Evolutionary conservation across 192 early-diverging fungal species (phyloP), one percentile per base, ranked within the genome.

Genomic region (Podila epicladia): DNA sequence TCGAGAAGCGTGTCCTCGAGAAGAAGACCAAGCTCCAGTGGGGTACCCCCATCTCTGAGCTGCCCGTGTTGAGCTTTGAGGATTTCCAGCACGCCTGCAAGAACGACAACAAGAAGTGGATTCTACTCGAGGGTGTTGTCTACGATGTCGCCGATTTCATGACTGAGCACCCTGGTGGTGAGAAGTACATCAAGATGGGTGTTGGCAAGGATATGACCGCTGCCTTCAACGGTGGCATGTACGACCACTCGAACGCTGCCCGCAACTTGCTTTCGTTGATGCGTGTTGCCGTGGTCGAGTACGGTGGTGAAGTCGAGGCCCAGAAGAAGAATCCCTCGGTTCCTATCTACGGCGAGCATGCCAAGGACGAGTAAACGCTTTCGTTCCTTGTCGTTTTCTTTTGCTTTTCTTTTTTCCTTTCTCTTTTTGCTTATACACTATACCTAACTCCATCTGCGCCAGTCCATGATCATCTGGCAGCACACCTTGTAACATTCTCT

Each of bases 171-270:
- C 97, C 97, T 22, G 97, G 97, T 75, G 97, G 97, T 72, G 79
- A 82, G 49, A 88, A 91, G 48, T 93, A 95, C 70, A 73, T 98
- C 73, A 89, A 89, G 61, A 84, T 88, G 71, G 89, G 82, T 29
- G 82, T 97, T 45, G 97, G 97, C 82, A 92, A 94, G 82, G 95
- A 99, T 74, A 92, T 94, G 87, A 96, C 96, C n/a, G 87, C 86
- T 20, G 87, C 93, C 7, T 97, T 97, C 89, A 97, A 97, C 74
- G 97, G 97, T 51, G 95, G 93, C 67, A 89, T 97, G 65, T 99
- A 99, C 87, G 86, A 93, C 82, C 97, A 99, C 85, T 90, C 93
- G 75, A 97, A 97, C 65, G 96, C 94, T 57, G 96, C 96, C 17
- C 90, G 97, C 62, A 96, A 97, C 88, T 85, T 98, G 51, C 86